Base-by-base conservation (phyloP, 202 grass and related monocot genomes). In the Eragrostis tef region DNA sequence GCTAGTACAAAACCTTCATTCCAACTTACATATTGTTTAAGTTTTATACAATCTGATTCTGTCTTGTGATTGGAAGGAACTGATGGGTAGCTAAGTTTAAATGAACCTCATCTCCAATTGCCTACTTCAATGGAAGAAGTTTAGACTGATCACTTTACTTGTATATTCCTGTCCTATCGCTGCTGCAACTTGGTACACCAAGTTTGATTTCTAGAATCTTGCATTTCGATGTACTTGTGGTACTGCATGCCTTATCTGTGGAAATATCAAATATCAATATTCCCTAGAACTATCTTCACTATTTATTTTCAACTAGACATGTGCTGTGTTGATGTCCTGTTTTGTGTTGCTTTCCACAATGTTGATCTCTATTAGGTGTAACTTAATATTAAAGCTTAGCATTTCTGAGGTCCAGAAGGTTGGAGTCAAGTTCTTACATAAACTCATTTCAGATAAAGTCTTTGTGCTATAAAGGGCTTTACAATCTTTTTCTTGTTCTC, bases 11-110 rank as follows among this genome's bases (percentile, higher is more conserved):
- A 52, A 51, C 7, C 43, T 39, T 7, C 3, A 43, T 29, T 34
- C 27, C 7, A 83, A 64, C 29, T 82, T 15, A 50, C 26, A 54
- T 71, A 16, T 22, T 86, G 19, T 81, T 80, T 15, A 59, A 46
- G 58, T 51, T 17, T 41, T 48, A 16, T 31, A 45, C 21, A 47
- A 24, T 70, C 24, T 51, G 15, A 53, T 45, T 17, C 53, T 64
- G 47, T 51, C 22, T 77, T 46, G 22, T 69, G 63, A 17, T 81
- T 39, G 21, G 47, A 72, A 83, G 22, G 26, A 39, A 62, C 6
- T 45, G 17, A 61, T n/a, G 11, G 24, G 25, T 62, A 56, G 71
- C 41, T 65, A 73, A 67, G 42, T 70, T 20, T 49, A 68, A 45
- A 60, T 0, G 10, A 75, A 70, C 14, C 16, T 62, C 16, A 56